Percentiles rank a stretch among this genome's conserved stretches.
Conservation (phyloP, 768 basidiomycete species). For the Fomitopsis pulvina region DNA sequence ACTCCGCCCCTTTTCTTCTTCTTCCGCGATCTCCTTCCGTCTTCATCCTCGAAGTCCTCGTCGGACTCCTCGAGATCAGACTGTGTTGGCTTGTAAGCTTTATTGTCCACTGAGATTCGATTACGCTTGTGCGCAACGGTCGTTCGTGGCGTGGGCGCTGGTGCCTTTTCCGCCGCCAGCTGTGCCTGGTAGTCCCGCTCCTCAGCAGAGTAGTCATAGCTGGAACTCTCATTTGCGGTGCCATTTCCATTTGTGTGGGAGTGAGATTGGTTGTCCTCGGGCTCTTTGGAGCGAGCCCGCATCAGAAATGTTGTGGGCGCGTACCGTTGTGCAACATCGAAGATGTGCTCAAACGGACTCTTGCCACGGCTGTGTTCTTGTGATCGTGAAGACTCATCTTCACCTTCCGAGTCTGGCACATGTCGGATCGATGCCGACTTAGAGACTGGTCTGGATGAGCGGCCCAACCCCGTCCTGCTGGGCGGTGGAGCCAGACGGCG, state of each 20-base stretch:
- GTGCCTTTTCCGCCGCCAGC: conserved; percentile 11
- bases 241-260: conserved; percentile 29
- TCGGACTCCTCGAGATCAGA: conserved; percentile 61
- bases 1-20: conserved; percentile 44
- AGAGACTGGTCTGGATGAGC: conserved; percentile 39
- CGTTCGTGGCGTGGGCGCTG: conserved; percentile 24
- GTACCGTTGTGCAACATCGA: conserved; percentile 48
- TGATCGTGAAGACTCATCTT: conserved; percentile 27
- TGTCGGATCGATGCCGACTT: conserved; percentile 48
- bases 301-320: conserved; percentile 59
- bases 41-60: conserved; percentile 49
- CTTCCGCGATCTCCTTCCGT: conserved; percentile 44
- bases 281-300: conserved; percentile 54
- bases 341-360: conserved; percentile 59
- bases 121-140: conserved; percentile 39
- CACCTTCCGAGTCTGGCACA: conserved; percentile 67
- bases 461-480: conserved; percentile 30
- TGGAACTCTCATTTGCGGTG: conserved; percentile 33
- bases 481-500: conserved; percentile 65
- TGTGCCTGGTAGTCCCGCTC: conserved; percentile 51
- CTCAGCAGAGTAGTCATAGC: conserved; percentile 77
- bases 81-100: conserved; percentile 65
- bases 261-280: conserved; percentile 26
- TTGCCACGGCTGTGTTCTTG: conserved; percentile 41
- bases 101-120: conserved; percentile 72